Evolutionary conservation across 768 basidiomycete genomes (phyloP).

Genomic region (Trichaptum fuscoviolaceum): DNA sequence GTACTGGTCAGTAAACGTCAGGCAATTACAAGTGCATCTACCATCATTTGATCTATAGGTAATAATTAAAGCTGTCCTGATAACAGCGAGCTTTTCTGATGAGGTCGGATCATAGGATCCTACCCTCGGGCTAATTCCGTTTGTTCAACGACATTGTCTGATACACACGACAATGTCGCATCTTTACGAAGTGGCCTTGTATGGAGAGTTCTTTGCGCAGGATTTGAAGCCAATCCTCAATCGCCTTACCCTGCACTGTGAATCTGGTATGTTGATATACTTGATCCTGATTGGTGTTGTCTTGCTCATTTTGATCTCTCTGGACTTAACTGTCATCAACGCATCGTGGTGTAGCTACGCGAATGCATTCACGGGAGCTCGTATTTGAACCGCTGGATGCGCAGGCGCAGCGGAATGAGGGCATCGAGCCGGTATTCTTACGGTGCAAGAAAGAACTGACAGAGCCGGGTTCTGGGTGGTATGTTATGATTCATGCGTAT

Average conservation of each 20-base stretch:
- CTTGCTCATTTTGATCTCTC: not conserved
- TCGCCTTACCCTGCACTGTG: conserved; percentile 75
- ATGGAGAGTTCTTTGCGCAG: conserved; percentile 73
- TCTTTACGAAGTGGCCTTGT: conserved; percentile 76
- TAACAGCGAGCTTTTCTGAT: not conserved
- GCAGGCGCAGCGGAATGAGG: conserved; percentile 53
- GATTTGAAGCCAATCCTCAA: conserved; percentile 76
- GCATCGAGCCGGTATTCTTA: conserved; percentile 61
- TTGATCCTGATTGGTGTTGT: conserved; percentile 5
- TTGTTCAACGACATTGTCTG: not conserved
- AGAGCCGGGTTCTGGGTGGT: conserved; percentile 64
- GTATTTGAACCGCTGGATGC: conserved; percentile 78
- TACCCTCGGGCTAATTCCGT: not conserved
- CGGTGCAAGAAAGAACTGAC: conserved; percentile 72
- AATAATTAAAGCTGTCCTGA: not conserved
- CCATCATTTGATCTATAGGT: not conserved
- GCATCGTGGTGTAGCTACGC: conserved; percentile 12
- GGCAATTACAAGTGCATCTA: not conserved
- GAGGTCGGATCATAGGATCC: not conserved
- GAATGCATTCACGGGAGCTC: conserved; percentile 71
- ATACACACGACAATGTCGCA: conserved; percentile 27
- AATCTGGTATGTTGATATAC: conserved; percentile 51
- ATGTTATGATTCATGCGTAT: conserved; percentile 15
- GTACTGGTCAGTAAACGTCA: not conserved
- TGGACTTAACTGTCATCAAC: not conserved